phyloP scores from a whole-genome alignment of 805 yeast species.

The Candida golubevii region DNA sequence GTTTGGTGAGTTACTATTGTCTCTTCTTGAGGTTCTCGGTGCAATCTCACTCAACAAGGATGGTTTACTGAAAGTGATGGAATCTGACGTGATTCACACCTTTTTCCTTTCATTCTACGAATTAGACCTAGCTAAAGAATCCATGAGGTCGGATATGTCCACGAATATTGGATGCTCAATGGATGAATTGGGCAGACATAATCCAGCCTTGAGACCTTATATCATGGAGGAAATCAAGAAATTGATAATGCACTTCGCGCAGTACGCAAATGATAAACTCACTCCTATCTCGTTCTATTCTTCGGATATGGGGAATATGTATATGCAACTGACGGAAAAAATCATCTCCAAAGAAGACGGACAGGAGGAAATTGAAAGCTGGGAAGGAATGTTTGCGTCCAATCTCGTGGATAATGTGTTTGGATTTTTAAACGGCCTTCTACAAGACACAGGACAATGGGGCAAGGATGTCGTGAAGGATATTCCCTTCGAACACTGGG shows the following conservation, averaged over 20 bases:
- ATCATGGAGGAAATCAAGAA: conserved; percentile 47
- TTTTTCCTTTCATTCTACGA: conserved; percentile 51
- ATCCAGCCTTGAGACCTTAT: conserved; percentile 62
- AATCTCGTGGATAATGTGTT: conserved; percentile 48
- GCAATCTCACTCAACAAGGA: conserved; percentile 76
- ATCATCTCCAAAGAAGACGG: conserved; percentile 41
- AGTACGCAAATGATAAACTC: conserved; percentile 26
- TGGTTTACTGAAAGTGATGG: conserved; percentile 58
- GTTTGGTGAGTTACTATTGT: conserved; percentile 51
- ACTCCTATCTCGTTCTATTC: conserved; percentile 43
- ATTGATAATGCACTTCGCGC: conserved; percentile 45
- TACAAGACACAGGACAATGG: conserved; percentile 51
- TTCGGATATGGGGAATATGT: conserved; percentile 36
- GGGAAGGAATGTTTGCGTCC: conserved; percentile 50
- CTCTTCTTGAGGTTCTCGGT: conserved; percentile 64
- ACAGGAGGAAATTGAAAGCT: conserved; percentile 37
- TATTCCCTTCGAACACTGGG: conserved; percentile 41
- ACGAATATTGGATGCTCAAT: conserved; percentile 59
- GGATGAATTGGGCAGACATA: conserved; percentile 82
- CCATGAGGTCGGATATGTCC: conserved; percentile 47
- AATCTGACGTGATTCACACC: conserved; percentile 30
- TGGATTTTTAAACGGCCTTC: conserved; percentile 47
- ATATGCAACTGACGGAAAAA: conserved; percentile 38
- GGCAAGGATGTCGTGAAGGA: conserved; percentile 33
- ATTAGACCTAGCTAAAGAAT: conserved; percentile 46